These are phyloP conservation scores for Scenedesmus sp. DNA, from an alignment of 163 green algal species.

Conservation along the genomic window DNA sequence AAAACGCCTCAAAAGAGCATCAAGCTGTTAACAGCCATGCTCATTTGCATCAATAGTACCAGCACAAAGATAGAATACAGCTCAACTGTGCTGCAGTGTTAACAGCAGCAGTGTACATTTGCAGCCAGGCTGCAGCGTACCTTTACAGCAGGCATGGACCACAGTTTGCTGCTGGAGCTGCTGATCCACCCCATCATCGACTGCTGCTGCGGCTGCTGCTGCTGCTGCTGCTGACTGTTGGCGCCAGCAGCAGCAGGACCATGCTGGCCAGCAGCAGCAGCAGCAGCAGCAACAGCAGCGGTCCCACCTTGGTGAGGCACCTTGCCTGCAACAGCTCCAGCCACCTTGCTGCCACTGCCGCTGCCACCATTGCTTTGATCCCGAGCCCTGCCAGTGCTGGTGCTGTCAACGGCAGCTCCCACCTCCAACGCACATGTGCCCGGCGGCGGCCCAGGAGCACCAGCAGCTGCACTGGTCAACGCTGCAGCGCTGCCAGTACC, in stretches of 20 bases:
- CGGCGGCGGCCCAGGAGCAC: neutral
- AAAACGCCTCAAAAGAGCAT: neutral
- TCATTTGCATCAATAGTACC: neutral
- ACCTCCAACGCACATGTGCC: neutral
- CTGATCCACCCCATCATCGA: neutral
- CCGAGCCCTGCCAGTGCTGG: neutral
- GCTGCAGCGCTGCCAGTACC: neutral
- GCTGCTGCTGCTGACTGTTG: neutral
- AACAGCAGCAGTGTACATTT: neutral
- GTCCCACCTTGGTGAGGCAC: neutral
- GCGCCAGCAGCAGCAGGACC: neutral
- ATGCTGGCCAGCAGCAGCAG: neutral
- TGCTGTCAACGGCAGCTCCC: neutral
- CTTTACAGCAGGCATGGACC: neutral
- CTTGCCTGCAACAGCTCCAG: neutral
- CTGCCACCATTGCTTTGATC: neutral
- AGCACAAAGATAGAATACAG: neutral
- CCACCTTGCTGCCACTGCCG: neutral
- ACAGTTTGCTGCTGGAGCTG: constrained; percentile 1
- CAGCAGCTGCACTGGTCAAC: neutral
- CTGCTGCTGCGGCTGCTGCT: constrained; percentile 5
- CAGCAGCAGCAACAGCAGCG: neutral
- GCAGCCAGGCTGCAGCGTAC: neutral
- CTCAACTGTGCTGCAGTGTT: too few species aligned
- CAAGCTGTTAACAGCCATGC: neutral